Conservation (phyloP, 495 filamentous ascomycete genomes). For the Neurospora sp. region DNA sequence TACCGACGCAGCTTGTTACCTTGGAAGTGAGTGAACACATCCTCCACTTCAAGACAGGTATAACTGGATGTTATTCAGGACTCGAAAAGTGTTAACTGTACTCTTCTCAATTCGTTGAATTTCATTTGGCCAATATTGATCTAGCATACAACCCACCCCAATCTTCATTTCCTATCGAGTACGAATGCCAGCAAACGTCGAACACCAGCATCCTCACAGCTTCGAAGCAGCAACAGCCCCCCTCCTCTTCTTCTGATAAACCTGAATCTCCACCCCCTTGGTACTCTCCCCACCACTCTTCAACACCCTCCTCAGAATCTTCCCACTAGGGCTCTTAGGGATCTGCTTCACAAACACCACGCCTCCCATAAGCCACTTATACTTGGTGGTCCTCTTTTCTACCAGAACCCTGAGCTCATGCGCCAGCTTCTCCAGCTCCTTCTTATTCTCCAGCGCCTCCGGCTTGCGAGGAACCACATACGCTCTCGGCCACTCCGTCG, state of each 20-base stretch:
- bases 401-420: constrained; percentile 35
- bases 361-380: constrained; percentile 58
- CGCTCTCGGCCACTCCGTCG: constrained; percentile 20
- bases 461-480: constrained; percentile 18
- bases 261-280: constrained; percentile 13
- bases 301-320: constrained; percentile 54
- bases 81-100: no score
- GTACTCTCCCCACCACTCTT: constrained; percentile 13
- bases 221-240: background rate
- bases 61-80: no score
- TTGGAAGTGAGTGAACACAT: no score
- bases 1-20: no score
- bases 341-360: constrained; percentile 53
- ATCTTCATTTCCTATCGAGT: background rate
- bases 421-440: constrained; percentile 39
- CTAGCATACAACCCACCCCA: background rate
- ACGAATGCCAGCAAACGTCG: background rate
- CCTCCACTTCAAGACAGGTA: no score
- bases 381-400: constrained; percentile 48
- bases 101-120: no score
- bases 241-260: constrained; percentile 22
- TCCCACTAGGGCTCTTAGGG: constrained; percentile 59
- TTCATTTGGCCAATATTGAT: background rate
- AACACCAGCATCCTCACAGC: background rate
- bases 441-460: constrained; percentile 31